A percentile compares a stretch with the other conserved stretches of the same genome.
phyloP scores from a whole-genome alignment of 805 yeast genomes.

The Metschnikowia kunwiensis region DNA sequence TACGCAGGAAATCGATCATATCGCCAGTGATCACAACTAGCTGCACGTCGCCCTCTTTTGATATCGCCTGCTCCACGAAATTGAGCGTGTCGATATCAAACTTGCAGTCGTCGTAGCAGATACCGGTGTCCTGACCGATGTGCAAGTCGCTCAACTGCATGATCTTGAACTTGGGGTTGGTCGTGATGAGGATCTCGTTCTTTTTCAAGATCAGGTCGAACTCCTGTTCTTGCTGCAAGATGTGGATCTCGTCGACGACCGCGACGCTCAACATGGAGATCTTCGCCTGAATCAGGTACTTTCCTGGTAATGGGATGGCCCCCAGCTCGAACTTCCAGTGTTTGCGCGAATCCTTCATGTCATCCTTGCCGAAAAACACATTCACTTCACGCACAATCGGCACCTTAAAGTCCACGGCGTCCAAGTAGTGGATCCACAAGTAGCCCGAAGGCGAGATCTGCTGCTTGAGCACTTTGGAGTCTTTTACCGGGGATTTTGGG shows the following conservation, averaged over 20 bases:
- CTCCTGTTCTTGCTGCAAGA: conserved; percentile 12
- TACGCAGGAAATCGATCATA: conserved; percentile 29
- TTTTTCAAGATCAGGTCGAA: conserved; percentile 17
- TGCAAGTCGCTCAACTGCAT: conserved; percentile 41
- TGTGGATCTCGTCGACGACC: conserved; percentile 12
- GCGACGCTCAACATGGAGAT: conserved; percentile 23
- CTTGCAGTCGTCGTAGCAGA: conserved; percentile 22
- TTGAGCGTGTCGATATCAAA: conserved; percentile 30
- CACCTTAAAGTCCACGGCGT: conserved; percentile 8
- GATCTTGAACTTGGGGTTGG: conserved; percentile 27
- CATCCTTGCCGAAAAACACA: conserved; percentile 30
- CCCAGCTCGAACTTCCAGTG: conserved; percentile 23
- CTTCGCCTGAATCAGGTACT: conserved; percentile 16
- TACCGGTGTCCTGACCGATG: conserved; percentile 31
- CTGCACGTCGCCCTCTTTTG: conserved; percentile 30
- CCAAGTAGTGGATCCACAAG: conserved; percentile 16
- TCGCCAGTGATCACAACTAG: conserved; percentile 42
- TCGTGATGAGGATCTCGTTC: conserved; percentile 17
- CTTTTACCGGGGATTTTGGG: conserved; percentile 5
- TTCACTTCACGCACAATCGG: conserved; percentile 26
- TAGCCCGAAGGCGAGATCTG: conserved; percentile 7
- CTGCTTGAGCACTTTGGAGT: conserved; percentile 11
- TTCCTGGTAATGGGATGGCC: conserved; percentile 18
- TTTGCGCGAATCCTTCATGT: conserved; percentile 27
- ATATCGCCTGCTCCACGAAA: conserved; percentile 27